Percentiles rank a stretch among this genome's conserved stretches.
phyloP scores from a whole-genome alignment of 2,329 filamentous ascomycete species.

The Aspergillus sp. region DNA sequence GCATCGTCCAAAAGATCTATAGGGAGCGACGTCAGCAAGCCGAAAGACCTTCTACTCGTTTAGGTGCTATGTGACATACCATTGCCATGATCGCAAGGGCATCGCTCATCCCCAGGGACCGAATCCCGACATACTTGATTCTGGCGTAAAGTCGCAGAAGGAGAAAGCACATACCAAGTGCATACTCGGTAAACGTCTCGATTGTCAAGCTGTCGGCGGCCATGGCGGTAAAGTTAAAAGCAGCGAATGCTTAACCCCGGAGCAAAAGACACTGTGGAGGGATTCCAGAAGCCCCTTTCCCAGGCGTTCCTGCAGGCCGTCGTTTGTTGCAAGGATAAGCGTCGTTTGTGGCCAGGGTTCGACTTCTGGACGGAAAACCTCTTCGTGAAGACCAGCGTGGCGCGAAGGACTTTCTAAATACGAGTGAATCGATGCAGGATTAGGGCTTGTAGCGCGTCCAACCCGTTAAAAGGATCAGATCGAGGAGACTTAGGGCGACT shows the following conservation, averaged over 20 bases:
- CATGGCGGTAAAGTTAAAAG: constrained; percentile 2
- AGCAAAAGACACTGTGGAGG: neutral
- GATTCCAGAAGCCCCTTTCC: neutral
- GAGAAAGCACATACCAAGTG: constrained; percentile 14
- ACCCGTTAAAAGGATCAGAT: neutral
- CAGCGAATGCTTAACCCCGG: neutral
- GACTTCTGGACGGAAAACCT: neutral
- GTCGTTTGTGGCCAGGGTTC: no score
- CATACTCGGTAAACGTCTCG: constrained; percentile 21
- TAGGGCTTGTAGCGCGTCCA: neutral
- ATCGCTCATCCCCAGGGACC: neutral
- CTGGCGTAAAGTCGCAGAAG: constrained; percentile 2
- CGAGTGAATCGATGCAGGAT: neutral
- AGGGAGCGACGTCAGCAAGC: neutral
- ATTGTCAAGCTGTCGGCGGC: constrained; percentile 9
- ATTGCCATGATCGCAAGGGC: neutral
- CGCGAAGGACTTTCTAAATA: neutral
- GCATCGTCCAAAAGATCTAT: neutral
- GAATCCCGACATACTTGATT: neutral
- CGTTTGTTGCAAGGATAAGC: no score
- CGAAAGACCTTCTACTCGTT: no score
- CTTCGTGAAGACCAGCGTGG: neutral
- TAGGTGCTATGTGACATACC: neutral
- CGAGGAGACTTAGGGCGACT: neutral
- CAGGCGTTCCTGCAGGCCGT: neutral